phyloP scores from a whole-genome alignment of 805 yeast species.

The Starmerella floris region DNA sequence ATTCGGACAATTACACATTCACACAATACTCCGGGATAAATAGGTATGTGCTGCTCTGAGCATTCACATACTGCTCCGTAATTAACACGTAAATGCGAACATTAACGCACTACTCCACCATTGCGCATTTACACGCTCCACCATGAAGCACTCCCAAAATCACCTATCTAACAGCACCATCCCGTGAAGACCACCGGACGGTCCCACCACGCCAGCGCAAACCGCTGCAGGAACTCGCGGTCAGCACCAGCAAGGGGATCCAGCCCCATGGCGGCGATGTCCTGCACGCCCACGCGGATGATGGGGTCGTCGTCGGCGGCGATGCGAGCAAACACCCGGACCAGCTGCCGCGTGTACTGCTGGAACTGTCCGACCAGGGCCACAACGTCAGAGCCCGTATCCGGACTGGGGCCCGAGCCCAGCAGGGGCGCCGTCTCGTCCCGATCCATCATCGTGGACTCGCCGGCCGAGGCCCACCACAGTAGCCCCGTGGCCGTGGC shows the following conservation, averaged over 20 bases:
- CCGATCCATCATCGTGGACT: slow-evolving; percentile 31
- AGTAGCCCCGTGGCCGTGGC: slow-evolving; percentile 37
- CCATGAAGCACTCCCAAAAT: no score
- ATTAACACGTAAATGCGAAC: no score
- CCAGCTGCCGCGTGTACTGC: slow-evolving; percentile 34
- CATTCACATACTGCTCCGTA: no score
- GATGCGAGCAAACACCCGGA: slow-evolving; percentile 31
- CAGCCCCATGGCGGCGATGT: slow-evolving; percentile 44
- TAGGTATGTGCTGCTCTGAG: no score
- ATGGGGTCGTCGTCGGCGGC: slow-evolving; percentile 24
- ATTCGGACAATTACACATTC: no score
- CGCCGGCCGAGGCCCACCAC: slow-evolving; percentile 87
- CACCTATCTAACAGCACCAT: slow-evolving; percentile 21
- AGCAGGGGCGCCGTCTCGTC: slow-evolving; percentile 14
- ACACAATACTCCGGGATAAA: no score
- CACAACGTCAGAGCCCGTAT: slow-evolving; percentile 29
- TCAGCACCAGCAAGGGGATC: slow-evolving; percentile 41
- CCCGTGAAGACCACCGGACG: slow-evolving; percentile 32
- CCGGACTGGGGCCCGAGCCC: neutral
- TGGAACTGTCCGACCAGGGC: slow-evolving; percentile 41
- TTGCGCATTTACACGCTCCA: no score
- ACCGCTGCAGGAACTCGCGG: slow-evolving; percentile 32
- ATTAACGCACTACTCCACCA: no score
- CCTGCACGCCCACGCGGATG: slow-evolving; percentile 32
- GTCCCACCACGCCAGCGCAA: slow-evolving; percentile 39